A percentile compares a stretch with the other conserved stretches of the same genome.
Conservation (phyloP, 2,329 filamentous ascomycete genomes). For the Aureobasidium musti region DNA sequence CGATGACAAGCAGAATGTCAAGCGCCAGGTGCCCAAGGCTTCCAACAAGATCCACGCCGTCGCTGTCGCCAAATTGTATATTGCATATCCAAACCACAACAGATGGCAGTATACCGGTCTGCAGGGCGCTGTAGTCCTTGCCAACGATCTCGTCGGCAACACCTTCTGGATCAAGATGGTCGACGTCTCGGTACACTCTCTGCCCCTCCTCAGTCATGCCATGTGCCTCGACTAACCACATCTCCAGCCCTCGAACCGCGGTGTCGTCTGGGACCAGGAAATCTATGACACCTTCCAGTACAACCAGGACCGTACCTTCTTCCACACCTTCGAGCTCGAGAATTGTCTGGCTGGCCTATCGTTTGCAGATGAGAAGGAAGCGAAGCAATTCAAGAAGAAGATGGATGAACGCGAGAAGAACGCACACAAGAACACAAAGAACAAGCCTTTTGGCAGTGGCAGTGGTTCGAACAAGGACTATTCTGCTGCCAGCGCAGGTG, state of each 20-base stretch:
- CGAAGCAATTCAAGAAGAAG: slow-evolving; percentile 95
- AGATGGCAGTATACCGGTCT: slow-evolving; percentile 94
- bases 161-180: slow-evolving; percentile 98
- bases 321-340: slow-evolving; percentile 95
- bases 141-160: slow-evolving; percentile 91
- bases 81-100: slow-evolving; percentile 81
- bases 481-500: slow-evolving; percentile 36
- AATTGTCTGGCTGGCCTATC: slow-evolving; percentile 86
- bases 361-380: slow-evolving; percentile 96
- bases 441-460: slow-evolving; percentile 67
- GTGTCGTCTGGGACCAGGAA: slow-evolving; percentile 96
- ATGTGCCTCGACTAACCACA: slow-evolving; percentile 11
- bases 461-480: slow-evolving; percentile 41
- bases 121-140: slow-evolving; percentile 86
- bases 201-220: background rate
- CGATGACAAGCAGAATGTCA: slow-evolving; percentile 94
- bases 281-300: slow-evolving; percentile 94
- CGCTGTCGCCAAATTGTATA: slow-evolving; percentile 88
- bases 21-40: slow-evolving; percentile 88
- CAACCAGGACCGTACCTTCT: slow-evolving; percentile 96
- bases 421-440: slow-evolving; percentile 81
- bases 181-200: slow-evolving; percentile 77
- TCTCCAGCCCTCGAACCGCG: slow-evolving; percentile 68
- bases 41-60: slow-evolving; percentile 98
- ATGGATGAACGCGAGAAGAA: slow-evolving; percentile 96